phyloP scores from a whole-genome alignment of 164 flowering plant genomes.

The Dillenia suffruticosa region DNA sequence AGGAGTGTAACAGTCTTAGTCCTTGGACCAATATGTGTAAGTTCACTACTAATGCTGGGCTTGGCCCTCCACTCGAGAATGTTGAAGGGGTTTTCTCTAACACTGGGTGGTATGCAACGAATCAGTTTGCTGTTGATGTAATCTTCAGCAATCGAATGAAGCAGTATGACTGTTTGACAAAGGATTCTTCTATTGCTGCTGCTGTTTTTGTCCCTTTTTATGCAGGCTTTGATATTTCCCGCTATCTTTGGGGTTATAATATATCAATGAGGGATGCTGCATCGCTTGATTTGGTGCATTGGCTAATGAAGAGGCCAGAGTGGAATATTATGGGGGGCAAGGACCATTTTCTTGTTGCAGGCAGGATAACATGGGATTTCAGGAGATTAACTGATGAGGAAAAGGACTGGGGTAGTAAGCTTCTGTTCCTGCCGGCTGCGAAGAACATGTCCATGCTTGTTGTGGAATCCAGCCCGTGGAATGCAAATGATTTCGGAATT shows the following conservation, averaged over 20 bases:
- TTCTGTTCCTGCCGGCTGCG: constrained; percentile 79
- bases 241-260: constrained; percentile 88
- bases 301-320: constrained; percentile 82
- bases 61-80: constrained; percentile 89
- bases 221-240: constrained; percentile 83
- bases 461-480: constrained; percentile 95
- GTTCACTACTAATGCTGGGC: constrained; percentile 70
- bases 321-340: constrained; percentile 82
- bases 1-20: constrained; percentile 67
- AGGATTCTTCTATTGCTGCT: constrained; percentile 82
- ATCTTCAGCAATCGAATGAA: constrained; percentile 86
- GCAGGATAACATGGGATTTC: constrained; percentile 94
- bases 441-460: constrained; percentile 92
- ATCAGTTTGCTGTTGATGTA: constrained; percentile 92
- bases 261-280: constrained; percentile 73
- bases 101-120: constrained; percentile 86
- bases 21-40: constrained; percentile 93
- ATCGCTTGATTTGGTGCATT: constrained; percentile 68
- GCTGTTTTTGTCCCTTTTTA: constrained; percentile 93
- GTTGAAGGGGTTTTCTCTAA: constrained; percentile 68
- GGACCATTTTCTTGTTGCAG: constrained; percentile 92
- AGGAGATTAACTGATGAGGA: constrained; percentile 62
- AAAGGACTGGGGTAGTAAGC: constrained; percentile 87
- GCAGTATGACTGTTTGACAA: constrained; percentile 85
- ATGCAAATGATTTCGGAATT: constrained; percentile 82